Evolutionary conservation across 257 asterid species (phyloP), one percentile per base, ranked within the genome.

Genomic region (Gentiana macrophylla): DNA sequence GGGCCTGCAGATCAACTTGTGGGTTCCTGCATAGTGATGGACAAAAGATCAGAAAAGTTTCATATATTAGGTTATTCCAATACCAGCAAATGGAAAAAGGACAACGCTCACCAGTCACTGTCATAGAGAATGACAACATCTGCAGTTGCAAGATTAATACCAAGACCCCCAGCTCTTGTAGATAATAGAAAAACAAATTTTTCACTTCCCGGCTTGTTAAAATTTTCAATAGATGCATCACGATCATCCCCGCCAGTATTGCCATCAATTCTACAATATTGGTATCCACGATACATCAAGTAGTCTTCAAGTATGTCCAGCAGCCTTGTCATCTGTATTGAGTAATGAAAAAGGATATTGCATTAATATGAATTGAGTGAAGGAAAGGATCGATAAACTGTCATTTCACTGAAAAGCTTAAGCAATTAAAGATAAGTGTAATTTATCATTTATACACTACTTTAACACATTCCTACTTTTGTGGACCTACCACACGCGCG

Each of bases 201-300:
- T 69, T 88, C 97, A 70, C 99, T 92, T 62, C 94, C 99, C 48
- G 99, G 97, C 66, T 73, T 80, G 78, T 92, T 92, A 68, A 74
- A 92, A 66, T 80, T 79, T 54, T 88, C 97, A 69, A 92, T 92
- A 59, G 97, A 88, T 66, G 97, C 97, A 74, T 92, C 99, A 58
- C 99, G 93, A 64, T 92, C 99, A 47, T 92, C 99, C n/a, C 99
- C 99, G 46, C 99, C 97, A 59, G 99, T 92, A 72, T 92, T 92
- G 57, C 99, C 99, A 66, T 92, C 99, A 66, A 92, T 92, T 61
- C 97, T 86, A 65, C 99, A 92, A 69, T 92, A 92, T 7, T 55
- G 63, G 75, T 88, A 81, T 33, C 97, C 94, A 63, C 99, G 84
- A 67, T 56, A 85, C 94, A 92, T 78, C 72, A 85, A 67, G 74